Evolutionary conservation across 2,329 filamentous ascomycete species (phyloP), one percentile per base, ranked within the genome.

Genomic region (Exophiala alcalophila): DNA sequence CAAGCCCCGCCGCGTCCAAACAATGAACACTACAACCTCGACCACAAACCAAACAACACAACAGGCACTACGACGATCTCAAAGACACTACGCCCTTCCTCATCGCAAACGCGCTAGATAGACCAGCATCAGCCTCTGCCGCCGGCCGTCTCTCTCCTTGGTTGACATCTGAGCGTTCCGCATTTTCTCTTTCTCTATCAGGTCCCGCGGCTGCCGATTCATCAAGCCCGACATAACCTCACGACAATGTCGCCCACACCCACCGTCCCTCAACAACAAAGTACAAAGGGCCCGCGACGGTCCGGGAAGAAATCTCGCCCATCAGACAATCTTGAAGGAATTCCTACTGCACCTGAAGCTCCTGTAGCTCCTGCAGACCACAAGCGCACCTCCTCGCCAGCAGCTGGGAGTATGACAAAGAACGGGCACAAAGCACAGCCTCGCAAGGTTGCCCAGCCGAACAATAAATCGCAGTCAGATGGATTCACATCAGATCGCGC

Each of bases 141-240:
- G n/a, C 31, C 26, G 16, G 15, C 28, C 20, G 44, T 47, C 38
- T 43, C 5, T 40, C 19, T 35, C 8, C 15, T 33, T 33, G 31
- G 32, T 30, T 29, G 25, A 41, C 42, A 52, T 53, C 48, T 33
- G 46, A 52, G 50, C 44, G 47, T 53, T 56, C 59, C 50, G 54
- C 59, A 49, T 57, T 52, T 57, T 53, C 56, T 51, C 59, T 56
- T 58, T 43, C 47, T 40, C 47, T 49, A 51, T 57, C 37, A 55
- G 54, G 54, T 53, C 48, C 25, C 40, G 58, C 61, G 68, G 67
- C 67, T 70, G 67, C 63, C 60, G 72, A 73, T 73, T 72, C 30
- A 66, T 69, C 66, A 69, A 72, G 65, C 65, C 54, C 49, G 30
- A 32, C 21, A 65, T 56, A 60, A 61, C 40, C 50, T 30, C 34